Evolutionary conservation across 345 rosid genomes (phyloP), one percentile per base, ranked within the genome.

Genomic region (Dimocarpus longan): DNA sequence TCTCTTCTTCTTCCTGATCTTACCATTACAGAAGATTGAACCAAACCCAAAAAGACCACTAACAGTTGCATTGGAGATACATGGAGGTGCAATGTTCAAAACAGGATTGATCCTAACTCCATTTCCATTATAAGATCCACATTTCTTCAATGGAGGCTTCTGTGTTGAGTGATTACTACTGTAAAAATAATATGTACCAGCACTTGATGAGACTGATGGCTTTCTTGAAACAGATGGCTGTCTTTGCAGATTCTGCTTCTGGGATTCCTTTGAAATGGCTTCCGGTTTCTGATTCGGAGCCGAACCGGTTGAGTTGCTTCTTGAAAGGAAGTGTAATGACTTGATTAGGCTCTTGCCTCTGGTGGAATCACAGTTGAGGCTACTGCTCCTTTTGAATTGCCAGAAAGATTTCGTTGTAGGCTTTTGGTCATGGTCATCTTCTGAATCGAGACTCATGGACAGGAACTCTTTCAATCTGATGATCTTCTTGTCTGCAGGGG

Each of bases 241-340:
- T 82, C 89, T 91, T 64, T 81, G 89, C 79, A 89, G 80, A 76
- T 75, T 77, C 62, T 82, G 92, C 59, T 84, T 82, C 39, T 83
- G 87, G 10, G 78, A 76, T 78, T 89, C 87, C 81, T 92, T 91
- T 37, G 82, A 48, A 1, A 42, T 60, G 52, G 82, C 48, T 64
- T 85, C 16, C 66, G 69, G 87, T 70, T 86, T 91, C 18, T 89
- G 93, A 79, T 83, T 89, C 52, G 85, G 92, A 57, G 88, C 87
- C 8, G 96, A 93, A 64, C 97, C 96, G n/a, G 98, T 95, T 43
- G 98, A 95, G 78, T 93, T 86, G 82, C 98, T 95, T 59, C 98
- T 80, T 19, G 98, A 83, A 39, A 93, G 92, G 78, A 95, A 92
- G 57, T 88, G 90, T 13, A 93, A 73, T 2, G 97, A 89, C 16